Evolutionary conservation across 2,329 filamentous ascomycete species (phyloP).

Genomic region (Fusarium paranaense): DNA sequence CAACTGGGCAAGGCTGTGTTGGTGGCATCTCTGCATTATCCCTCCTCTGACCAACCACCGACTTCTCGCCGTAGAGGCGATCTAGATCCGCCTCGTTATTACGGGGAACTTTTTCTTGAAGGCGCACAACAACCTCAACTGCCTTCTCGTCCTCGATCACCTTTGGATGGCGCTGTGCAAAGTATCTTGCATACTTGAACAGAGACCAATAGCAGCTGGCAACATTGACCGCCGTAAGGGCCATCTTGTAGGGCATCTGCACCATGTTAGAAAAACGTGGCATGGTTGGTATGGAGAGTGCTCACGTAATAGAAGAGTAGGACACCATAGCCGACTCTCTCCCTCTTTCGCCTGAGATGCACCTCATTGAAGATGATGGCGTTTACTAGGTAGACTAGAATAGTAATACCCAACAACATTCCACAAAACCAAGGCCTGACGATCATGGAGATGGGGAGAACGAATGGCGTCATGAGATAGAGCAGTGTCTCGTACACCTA

Average conservation of each 20-base stretch:
- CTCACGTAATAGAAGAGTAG: conserved; percentile 15
- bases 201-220: conserved; percentile 19
- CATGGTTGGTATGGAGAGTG: neutral
- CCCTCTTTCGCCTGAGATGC: conserved; percentile 13
- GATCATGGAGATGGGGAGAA: conserved; percentile 15
- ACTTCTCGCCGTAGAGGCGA: neutral
- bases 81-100: neutral
- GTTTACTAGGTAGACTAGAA: conserved; percentile 1
- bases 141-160: conserved; percentile 17
- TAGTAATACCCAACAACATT: conserved; percentile 1
- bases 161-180: conserved; percentile 19
- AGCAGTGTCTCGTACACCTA: conserved; percentile 17
- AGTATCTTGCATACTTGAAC: conserved; percentile 19
- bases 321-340: conserved; percentile 9
- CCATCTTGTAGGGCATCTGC: conserved; percentile 20
- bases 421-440: conserved; percentile 5
- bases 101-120: neutral
- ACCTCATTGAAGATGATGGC: conserved; percentile 15
- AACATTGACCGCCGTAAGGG: conserved; percentile 8
- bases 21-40: neutral
- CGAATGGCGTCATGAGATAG: conserved; percentile 15
- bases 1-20: neutral
- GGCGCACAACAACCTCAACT: conserved; percentile 19
- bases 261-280: neutral
- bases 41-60: neutral